A percentile compares a stretch with the other conserved stretches of the same genome.
phyloP scores from a whole-genome alignment of 352 stramenopile genomes.

The Bremia lactucae region DNA sequence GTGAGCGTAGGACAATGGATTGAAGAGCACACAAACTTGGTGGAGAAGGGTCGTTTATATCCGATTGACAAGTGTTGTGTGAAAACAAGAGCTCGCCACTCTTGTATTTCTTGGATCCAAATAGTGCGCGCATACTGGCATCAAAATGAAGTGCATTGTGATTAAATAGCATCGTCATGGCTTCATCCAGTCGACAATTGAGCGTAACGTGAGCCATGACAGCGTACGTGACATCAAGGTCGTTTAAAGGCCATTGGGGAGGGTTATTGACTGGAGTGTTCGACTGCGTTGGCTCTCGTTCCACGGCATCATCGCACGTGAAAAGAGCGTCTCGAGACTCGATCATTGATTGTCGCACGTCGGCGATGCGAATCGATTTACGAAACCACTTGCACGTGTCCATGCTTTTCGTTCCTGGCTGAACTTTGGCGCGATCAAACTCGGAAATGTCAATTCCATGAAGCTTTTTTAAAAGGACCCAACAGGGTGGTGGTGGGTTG shows the following conservation, averaged over 20 bases:
- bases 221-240: slow-evolving; percentile 39
- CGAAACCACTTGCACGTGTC: slow-evolving; percentile 11
- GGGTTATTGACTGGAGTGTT: slow-evolving; percentile 13
- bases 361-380: neutral
- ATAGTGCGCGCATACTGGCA: slow-evolving; percentile 45
- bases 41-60: slow-evolving; percentile 20
- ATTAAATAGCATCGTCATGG: slow-evolving; percentile 52
- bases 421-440: slow-evolving; percentile 34
- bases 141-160: slow-evolving; percentile 41
- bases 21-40: slow-evolving; percentile 36
- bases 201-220: slow-evolving; percentile 44
- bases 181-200: slow-evolving; percentile 40
- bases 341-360: slow-evolving; percentile 21
- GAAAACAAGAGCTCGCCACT: slow-evolving; percentile 40
- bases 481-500: slow-evolving; percentile 12
- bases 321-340: slow-evolving; percentile 14
- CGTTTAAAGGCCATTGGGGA: slow-evolving; percentile 30
- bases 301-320: slow-evolving; percentile 8
- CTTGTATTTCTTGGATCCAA: slow-evolving; percentile 40
- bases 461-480: slow-evolving; percentile 33
- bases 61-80: slow-evolving; percentile 11
- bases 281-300: slow-evolving; percentile 10
- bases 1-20: slow-evolving; percentile 31
- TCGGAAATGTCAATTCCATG: slow-evolving; percentile 37
- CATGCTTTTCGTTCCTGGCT: slow-evolving; percentile 2